Evolutionary conservation across 139 green algal species (phyloP).

Genomic region (Marvania coccoides): DNA sequence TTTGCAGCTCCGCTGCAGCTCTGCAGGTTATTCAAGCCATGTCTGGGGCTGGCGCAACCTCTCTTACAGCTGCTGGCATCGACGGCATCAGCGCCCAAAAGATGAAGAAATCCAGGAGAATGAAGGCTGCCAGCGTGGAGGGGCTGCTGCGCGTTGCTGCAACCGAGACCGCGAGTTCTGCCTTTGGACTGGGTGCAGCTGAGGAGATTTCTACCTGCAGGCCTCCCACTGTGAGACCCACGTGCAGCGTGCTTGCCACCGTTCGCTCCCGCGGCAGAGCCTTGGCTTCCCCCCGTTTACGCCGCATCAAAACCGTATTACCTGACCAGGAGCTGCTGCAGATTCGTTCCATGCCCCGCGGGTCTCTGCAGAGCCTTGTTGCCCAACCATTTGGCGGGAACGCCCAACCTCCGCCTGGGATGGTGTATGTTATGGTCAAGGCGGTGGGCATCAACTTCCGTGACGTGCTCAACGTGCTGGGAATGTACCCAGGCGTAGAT

Average conservation of each 20-base stretch:
- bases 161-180: not conserved
- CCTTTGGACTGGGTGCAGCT: not conserved
- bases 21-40: not conserved
- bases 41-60: not conserved
- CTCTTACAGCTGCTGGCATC: not conserved
- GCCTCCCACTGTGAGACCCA: not conserved
- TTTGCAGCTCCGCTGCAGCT: not conserved
- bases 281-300: not conserved
- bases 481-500: slow-evolving; percentile 47
- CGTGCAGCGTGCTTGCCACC: not conserved
- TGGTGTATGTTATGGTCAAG: slow-evolving; percentile 33
- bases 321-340: slow-evolving; percentile 20
- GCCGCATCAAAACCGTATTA: slow-evolving; percentile 1
- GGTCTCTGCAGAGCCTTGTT: slow-evolving; percentile 49
- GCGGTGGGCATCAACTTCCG: slow-evolving; percentile 55
- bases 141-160: slow-evolving; percentile 25
- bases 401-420: not conserved
- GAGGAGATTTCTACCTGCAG: not conserved
- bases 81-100: not conserved
- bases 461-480: slow-evolving; percentile 46
- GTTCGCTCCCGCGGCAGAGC: not conserved
- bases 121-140: slow-evolving; percentile 9
- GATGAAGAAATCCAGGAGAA: not conserved
- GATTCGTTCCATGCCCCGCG: slow-evolving; percentile 34
- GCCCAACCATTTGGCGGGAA: slow-evolving; percentile 1